These are phyloP conservation scores for Suillus alpinus DNA, from an alignment of 768 basidiomycete species.

Conservation along the genomic window DNA sequence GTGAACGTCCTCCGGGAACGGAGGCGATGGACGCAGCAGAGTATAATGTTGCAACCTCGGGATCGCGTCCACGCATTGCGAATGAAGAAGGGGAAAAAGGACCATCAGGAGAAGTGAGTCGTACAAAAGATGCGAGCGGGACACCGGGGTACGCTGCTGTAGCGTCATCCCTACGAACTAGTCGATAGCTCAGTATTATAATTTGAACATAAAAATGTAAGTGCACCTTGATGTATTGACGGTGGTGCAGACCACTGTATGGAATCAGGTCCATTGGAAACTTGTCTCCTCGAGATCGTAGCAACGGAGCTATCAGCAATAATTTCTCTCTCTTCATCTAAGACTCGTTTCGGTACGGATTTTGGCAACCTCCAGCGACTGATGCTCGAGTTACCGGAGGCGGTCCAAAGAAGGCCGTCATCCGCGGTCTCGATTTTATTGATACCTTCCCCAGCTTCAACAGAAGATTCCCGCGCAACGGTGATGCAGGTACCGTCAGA, in stretches of 20 bases:
- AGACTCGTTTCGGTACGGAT: constrained; percentile 31
- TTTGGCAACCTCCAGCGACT: constrained; percentile 74
- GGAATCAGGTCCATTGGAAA: constrained; percentile 17
- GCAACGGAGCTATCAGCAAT: constrained; percentile 12
- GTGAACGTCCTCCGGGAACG: constrained; percentile 46
- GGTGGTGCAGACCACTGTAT: constrained; percentile 11
- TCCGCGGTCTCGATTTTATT: constrained; percentile 82
- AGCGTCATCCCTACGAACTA: constrained; percentile 16
- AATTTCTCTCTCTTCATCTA: constrained; percentile 12
- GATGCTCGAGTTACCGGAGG: constrained; percentile 77
- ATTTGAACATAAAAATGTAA: neutral
- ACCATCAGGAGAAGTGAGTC: constrained; percentile 66
- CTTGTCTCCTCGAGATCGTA: constrained; percentile 7
- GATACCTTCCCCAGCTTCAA: constrained; percentile 58
- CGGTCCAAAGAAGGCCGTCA: constrained; percentile 87
- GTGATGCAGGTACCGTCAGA: constrained; percentile 88
- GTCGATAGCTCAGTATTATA: neutral
- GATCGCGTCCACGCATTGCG: constrained; percentile 48
- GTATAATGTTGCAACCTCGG: constrained; percentile 83
- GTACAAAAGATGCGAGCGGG: constrained; percentile 68
- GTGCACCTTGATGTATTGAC: constrained; percentile 19
- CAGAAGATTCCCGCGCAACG: constrained; percentile 65
- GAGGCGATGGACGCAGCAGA: constrained; percentile 82
- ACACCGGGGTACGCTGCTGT: constrained; percentile 51
- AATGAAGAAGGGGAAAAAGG: constrained; percentile 44